Evolutionary conservation across 768 basidiomycete genomes (phyloP).

Genomic region (Tulasnella sp.): DNA sequence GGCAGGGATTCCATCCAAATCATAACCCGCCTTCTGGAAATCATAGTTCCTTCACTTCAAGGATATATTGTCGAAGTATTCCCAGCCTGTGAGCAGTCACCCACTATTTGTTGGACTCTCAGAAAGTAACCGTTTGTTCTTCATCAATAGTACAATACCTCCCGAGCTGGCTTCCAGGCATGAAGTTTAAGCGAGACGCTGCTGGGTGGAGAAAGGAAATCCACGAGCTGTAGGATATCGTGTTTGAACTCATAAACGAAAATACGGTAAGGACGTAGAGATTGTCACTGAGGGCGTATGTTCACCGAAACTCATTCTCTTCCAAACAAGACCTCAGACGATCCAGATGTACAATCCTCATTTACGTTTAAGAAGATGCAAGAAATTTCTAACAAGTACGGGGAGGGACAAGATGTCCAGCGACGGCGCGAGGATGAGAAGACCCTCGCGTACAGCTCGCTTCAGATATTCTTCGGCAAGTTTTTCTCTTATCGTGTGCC

Average conservation of each 20-base stretch:
- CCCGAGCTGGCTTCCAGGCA: conserved; percentile 30
- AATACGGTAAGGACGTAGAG: not conserved
- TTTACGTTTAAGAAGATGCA: no score
- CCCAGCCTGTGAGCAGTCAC: not conserved
- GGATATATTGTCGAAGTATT: not conserved
- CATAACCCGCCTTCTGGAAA: not conserved
- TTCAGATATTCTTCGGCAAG: no score
- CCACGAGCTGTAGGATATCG: not conserved
- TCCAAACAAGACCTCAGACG: no score
- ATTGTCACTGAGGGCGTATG: not conserved
- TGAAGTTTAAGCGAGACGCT: conserved; percentile 25
- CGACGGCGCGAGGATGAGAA: no score
- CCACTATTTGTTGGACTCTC: not conserved
- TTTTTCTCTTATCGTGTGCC: no score
- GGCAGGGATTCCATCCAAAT: not conserved
- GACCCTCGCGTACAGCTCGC: no score
- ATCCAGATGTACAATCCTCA: no score
- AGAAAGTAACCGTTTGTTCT: not conserved
- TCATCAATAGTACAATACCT: conserved; percentile 24
- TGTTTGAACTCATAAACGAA: not conserved
- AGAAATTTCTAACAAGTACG: no score
- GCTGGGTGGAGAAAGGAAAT: not conserved
- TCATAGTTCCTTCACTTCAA: not conserved
- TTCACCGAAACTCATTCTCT: no score
- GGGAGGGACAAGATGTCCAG: no score